Conservation (phyloP, 768 basidiomycete species). For the Pleurotus tuber-regium region DNA sequence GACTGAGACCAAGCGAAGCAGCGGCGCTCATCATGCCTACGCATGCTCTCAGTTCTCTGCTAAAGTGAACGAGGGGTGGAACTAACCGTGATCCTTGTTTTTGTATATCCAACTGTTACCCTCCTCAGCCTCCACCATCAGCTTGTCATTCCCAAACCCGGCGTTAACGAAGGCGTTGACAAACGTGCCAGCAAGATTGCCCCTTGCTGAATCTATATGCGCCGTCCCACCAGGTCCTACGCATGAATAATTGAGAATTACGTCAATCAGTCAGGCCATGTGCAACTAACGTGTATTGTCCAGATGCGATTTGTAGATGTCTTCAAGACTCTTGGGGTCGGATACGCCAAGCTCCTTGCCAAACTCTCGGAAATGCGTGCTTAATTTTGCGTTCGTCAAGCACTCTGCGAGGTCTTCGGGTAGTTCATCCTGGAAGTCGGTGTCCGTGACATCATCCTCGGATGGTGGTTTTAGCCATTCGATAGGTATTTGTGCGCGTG, state of each 20-base stretch:
- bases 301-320: slow-evolving; percentile 95
- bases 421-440: slow-evolving; percentile 59
- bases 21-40: slow-evolving; percentile 95
- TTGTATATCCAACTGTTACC: slow-evolving; percentile 99
- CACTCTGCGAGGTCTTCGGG: slow-evolving; percentile 84
- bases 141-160: slow-evolving; percentile 97
- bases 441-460: slow-evolving; percentile 51
- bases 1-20: slow-evolving; percentile 88
- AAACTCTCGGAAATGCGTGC: slow-evolving; percentile 82
- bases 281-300: slow-evolving; percentile 73
- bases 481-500: slow-evolving; percentile 86
- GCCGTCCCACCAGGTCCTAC: slow-evolving; percentile 67
- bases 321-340: slow-evolving; percentile 90
- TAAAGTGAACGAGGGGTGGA: neutral
- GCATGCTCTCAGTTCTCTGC: neutral
- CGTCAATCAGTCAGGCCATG: neutral
- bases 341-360: slow-evolving; percentile 90
- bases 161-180: slow-evolving; percentile 99
- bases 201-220: slow-evolving; percentile 89
- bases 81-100: slow-evolving; percentile 94
- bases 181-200: slow-evolving; percentile 93
- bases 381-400: slow-evolving; percentile 82
- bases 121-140: slow-evolving; percentile 96
- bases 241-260: neutral
- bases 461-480: slow-evolving; percentile 78